Evolutionary conservation across 768 basidiomycete species (phyloP).

Genomic region (Cystobasidium ongulense): DNA sequence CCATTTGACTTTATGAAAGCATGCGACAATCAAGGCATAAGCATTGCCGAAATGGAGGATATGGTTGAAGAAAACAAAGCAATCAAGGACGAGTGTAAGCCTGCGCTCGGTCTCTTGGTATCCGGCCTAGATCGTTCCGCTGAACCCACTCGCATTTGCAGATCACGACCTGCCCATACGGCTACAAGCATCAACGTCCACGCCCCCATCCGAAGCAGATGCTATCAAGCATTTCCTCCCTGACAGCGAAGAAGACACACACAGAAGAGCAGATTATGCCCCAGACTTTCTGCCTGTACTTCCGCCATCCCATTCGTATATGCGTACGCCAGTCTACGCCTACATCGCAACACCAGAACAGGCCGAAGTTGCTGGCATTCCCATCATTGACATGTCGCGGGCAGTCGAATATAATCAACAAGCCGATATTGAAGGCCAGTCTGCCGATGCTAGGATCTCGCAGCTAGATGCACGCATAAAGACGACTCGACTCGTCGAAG

Average conservation of each 20-base stretch:
- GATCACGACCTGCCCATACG: neutral
- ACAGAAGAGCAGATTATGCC: neutral
- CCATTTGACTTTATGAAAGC: constrained; percentile 9
- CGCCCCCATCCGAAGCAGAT: neutral
- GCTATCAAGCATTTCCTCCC: constrained; percentile 14
- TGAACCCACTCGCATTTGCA: neutral
- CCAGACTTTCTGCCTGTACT: constrained; percentile 28
- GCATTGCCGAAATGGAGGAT: neutral
- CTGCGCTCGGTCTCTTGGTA: neutral
- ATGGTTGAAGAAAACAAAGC: neutral
- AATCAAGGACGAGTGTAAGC: neutral
- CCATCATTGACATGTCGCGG: constrained; percentile 8
- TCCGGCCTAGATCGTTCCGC: neutral
- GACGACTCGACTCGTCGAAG: constrained; percentile 31
- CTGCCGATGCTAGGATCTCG: constrained; percentile 13
- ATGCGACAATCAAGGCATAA: constrained; percentile 7
- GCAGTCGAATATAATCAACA: constrained; percentile 7
- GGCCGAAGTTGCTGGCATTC: constrained; percentile 22
- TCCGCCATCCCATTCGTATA: constrained; percentile 32
- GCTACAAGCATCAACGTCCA: neutral
- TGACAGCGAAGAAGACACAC: constrained; percentile 11
- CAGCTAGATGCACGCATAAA: constrained; percentile 23
- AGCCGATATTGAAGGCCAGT: neutral
- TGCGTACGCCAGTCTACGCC: constrained; percentile 30
- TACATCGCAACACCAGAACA: constrained; percentile 14